Percentiles rank a stretch among this genome's conserved stretches.
These are phyloP conservation scores for Rhytidiadelphus loreus DNA, from an alignment of 225 moss, liverwort and hornwort genomes.

Conservation along the genomic window DNA sequence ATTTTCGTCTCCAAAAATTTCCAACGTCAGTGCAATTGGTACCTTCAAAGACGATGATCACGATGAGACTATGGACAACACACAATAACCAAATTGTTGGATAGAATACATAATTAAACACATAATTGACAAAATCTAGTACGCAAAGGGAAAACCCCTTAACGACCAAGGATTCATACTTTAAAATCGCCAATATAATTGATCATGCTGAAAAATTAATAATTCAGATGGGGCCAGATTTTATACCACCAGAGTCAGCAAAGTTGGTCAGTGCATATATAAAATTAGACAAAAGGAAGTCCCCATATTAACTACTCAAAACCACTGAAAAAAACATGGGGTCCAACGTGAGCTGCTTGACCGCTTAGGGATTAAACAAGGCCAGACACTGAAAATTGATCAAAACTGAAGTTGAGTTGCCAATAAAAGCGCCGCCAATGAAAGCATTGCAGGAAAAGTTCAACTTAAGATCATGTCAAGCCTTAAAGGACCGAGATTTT, in stretches of 20 bases:
- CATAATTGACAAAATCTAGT: not conserved
- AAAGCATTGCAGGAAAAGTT: not conserved
- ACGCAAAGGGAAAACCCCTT: not conserved
- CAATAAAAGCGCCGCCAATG: not conserved
- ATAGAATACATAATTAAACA: not conserved
- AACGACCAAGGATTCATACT: not conserved
- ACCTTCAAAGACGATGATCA: slow-evolving; percentile 8
- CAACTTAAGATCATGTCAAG: not conserved
- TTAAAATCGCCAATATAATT: not conserved
- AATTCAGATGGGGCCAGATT: not conserved
- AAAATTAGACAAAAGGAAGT: not conserved
- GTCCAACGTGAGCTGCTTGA: not conserved
- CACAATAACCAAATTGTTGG: not conserved
- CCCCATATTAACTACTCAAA: not conserved
- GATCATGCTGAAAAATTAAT: not conserved
- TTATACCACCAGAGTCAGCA: not conserved
- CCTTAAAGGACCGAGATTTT: not conserved
- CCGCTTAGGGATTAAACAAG: not conserved
- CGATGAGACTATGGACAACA: not conserved
- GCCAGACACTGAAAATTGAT: not conserved
- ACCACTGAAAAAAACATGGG: not conserved
- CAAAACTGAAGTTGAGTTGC: not conserved
- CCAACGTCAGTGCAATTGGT: slow-evolving; percentile 37
- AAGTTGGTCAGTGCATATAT: not conserved
- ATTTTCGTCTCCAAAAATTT: slow-evolving; percentile 46